Percentiles rank a stretch among this genome's conserved stretches.
These are phyloP conservation scores for Leavenworthia alabamica DNA, from an alignment of 345 rosid species.

Conservation along the genomic window DNA sequence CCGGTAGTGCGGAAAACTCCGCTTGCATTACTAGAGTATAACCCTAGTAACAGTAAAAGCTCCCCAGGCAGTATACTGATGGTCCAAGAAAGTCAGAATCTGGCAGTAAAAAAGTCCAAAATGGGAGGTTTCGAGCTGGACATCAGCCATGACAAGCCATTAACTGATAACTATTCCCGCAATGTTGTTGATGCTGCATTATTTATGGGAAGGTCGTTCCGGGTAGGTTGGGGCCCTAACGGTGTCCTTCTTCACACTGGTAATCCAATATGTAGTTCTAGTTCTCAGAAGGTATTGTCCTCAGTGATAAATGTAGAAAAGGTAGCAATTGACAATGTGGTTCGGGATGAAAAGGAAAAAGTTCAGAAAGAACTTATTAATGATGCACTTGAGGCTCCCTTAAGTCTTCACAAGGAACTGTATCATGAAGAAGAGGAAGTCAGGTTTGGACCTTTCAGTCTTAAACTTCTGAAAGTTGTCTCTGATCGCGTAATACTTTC, in stretches of 20 bases:
- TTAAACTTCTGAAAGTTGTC: slow-evolving; percentile 66
- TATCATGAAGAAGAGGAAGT: slow-evolving; percentile 52
- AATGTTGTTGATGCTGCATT: slow-evolving; percentile 89
- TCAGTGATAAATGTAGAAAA: slow-evolving; percentile 72
- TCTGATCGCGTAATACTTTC: slow-evolving; percentile 56
- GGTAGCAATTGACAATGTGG: slow-evolving; percentile 80
- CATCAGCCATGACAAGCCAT: slow-evolving; percentile 54
- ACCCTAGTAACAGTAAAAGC: slow-evolving; percentile 46
- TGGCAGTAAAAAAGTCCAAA: slow-evolving; percentile 45
- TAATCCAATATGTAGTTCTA: slow-evolving; percentile 42
- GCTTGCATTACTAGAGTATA: slow-evolving; percentile 72
- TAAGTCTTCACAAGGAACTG: slow-evolving; percentile 66
- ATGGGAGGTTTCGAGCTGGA: slow-evolving; percentile 73
- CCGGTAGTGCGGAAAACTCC: slow-evolving; percentile 57
- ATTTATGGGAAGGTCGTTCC: slow-evolving; percentile 95
- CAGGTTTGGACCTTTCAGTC: slow-evolving; percentile 56
- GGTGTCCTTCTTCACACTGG: slow-evolving; percentile 89
- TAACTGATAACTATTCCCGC: slow-evolving; percentile 57
- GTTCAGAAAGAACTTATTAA: slow-evolving; percentile 66
- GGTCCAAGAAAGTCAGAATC: slow-evolving; percentile 63
- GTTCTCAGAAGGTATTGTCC: slow-evolving; percentile 49
- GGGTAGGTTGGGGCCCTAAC: slow-evolving; percentile 98
- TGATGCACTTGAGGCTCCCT: slow-evolving; percentile 63
- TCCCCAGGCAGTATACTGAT: slow-evolving; percentile 56
- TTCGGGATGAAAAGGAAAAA: slow-evolving; percentile 58